phyloP scores from a whole-genome alignment of 164 flowering plant species.

The Echeveria elegans region DNA sequence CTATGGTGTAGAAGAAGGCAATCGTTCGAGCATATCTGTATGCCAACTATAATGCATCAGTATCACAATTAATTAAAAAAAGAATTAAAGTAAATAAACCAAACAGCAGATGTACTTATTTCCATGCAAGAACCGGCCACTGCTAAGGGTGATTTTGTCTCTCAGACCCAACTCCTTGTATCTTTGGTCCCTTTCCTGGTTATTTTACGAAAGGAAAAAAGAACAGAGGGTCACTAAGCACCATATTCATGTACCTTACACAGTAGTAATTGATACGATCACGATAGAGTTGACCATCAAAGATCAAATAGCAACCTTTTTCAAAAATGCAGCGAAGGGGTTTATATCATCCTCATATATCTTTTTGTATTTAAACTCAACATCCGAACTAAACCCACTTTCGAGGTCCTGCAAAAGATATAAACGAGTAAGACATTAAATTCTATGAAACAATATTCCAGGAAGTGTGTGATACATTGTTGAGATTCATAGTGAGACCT shows the following conservation, averaged over 20 bases:
- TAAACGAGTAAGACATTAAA: neutral
- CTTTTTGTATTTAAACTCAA: conserved; percentile 95
- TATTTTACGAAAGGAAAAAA: neutral
- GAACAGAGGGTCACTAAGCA: neutral
- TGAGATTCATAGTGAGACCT: conserved; percentile 32
- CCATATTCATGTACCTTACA: neutral
- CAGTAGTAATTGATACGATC: neutral
- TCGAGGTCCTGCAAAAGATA: conserved; percentile 71
- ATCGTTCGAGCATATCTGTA: conserved; percentile 88
- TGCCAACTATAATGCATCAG: neutral
- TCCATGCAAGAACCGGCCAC: conserved; percentile 94
- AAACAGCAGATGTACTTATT: conserved; percentile 49
- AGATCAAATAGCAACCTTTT: conserved; percentile 46
- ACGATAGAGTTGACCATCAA: neutral
- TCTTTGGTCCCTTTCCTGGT: conserved; percentile 92
- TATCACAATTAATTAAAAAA: neutral
- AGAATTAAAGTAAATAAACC: neutral
- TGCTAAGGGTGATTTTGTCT: conserved; percentile 92
- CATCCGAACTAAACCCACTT: conserved; percentile 93
- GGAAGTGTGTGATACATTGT: neutral
- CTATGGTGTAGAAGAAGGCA: conserved; percentile 92
- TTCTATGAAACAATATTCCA: neutral
- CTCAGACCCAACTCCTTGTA: conserved; percentile 95
- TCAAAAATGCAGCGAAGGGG: conserved; percentile 99
- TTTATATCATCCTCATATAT: conserved; percentile 97